Percentiles rank a stretch among this genome's conserved stretches.
These are phyloP conservation scores for Marasmius sp. DNA, from an alignment of 1,284 basidiomycete genomes.

Conservation along the genomic window DNA sequence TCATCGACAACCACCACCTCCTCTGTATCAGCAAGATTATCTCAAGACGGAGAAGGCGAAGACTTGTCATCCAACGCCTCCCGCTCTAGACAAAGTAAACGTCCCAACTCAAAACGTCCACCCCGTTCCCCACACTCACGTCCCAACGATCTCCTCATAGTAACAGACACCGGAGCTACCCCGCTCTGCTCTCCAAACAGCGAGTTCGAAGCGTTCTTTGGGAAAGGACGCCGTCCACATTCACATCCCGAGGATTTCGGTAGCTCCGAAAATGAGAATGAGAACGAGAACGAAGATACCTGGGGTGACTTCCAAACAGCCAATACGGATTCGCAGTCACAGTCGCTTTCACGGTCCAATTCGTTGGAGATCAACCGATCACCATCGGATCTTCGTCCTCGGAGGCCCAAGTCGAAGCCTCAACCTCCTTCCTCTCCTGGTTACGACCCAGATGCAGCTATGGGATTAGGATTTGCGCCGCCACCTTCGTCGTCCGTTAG, in stretches of 20 bases:
- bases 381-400: background rate
- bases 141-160: constrained; percentile 8
- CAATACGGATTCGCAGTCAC: background rate
- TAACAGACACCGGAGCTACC: constrained; percentile 15
- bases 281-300: background rate
- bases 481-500: no score
- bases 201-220: constrained; percentile 8
- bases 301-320: background rate
- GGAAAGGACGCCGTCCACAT: background rate
- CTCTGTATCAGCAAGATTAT: background rate
- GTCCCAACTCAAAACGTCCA: background rate
- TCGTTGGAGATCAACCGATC: background rate
- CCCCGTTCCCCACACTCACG: constrained; percentile 2
- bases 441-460: no score
- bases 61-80: background rate
- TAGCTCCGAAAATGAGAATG: background rate
- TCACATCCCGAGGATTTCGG: background rate
- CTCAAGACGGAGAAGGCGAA: background rate
- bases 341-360: background rate
- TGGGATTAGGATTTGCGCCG: no score
- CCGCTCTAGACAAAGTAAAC: background rate
- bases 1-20: background rate
- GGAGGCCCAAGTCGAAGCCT: background rate
- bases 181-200: constrained; percentile 15
- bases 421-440: background rate